Percentiles rank a stretch among this genome's conserved stretches.
These are phyloP conservation scores for Piper betle DNA, from an alignment of 164 flowering plant species.

Conservation along the genomic window DNA sequence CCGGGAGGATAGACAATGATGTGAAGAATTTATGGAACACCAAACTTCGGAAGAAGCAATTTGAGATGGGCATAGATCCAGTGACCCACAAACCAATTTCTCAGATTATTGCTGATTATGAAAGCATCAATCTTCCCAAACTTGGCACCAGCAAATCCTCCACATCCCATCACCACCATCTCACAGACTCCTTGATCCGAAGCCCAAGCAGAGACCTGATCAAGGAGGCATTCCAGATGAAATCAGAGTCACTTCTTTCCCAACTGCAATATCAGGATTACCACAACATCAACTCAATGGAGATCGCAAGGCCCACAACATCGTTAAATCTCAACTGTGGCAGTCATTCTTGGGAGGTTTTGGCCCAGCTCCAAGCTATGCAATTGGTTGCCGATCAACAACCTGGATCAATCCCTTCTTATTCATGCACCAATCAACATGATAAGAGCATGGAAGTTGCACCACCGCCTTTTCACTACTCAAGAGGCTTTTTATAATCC, in stretches of 20 bases:
- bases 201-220: background rate
- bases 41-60: conserved; percentile 44
- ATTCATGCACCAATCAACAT: background rate
- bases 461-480: conserved; percentile 12
- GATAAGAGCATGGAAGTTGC: conserved; percentile 14
- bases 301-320: too few relatives aligned
- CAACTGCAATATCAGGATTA: too few relatives aligned
- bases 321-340: too few relatives aligned
- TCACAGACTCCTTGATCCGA: background rate
- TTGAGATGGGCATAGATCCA: conserved; percentile 57
- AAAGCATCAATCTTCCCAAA: background rate
- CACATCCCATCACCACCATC: background rate
- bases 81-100: conserved; percentile 29
- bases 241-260: background rate
- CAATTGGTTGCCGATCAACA: background rate
- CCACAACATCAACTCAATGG: too few relatives aligned
- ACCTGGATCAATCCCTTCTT: background rate
- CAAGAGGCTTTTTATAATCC: background rate
- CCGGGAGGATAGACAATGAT: conserved; percentile 63
- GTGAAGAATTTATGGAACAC: conserved; percentile 77
- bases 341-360: too few relatives aligned
- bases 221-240: background rate
- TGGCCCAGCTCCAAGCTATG: background rate
- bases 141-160: too few relatives aligned
- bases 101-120: background rate